Base-by-base conservation (phyloP, 169 alveolate species). In the Plasmodium gaboni region DNA sequence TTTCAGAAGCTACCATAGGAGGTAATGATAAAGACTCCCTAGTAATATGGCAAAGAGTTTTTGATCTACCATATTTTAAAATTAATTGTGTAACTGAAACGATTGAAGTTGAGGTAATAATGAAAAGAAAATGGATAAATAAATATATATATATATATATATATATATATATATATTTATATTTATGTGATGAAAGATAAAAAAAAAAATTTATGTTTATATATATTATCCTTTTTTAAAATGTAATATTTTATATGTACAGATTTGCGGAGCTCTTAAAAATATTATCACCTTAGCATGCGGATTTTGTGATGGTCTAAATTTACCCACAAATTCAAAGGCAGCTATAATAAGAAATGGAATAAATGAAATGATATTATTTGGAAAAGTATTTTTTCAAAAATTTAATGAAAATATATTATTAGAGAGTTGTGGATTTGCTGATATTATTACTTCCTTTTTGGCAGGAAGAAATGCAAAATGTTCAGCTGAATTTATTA, bases 341-440 rank as follows among this genome's bases (percentile, higher is more conserved):
- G 96, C 99, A 8, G 99, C 99, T 42, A 95, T 97, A 69, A 96
- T 97, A 94, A 94, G 99, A 28, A 91, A 95, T 26, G 99, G 99
- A 22, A 94, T 97, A 73, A 95, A 93, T 73, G 99, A 96, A 85
- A 92, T 94, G 92, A 80, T 88, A 63, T 69, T 78, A 42, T 95
- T 96, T 69, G 93, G 93, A 59, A 72, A 73, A 87, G 83, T 59
- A 68, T 96, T 96, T 94, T 96, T 93, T 83, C 93, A 91, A 28
- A 92, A 73, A 46, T 89, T 70, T 50, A 51, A 85, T 64, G 92
- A 67, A 64, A 94, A 94, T 24, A 96, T 97, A 42, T 95, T 96
- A 22, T 95, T 96, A 71, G 99, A 97, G 71, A 94, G 97, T 72
- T 96, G 98, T 51, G 99, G 99, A 28, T 88, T 96, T 69, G 99